phyloP scores from a whole-genome alignment of 805 yeast genomes.

The Wickerhamomyces sydowiorum region DNA sequence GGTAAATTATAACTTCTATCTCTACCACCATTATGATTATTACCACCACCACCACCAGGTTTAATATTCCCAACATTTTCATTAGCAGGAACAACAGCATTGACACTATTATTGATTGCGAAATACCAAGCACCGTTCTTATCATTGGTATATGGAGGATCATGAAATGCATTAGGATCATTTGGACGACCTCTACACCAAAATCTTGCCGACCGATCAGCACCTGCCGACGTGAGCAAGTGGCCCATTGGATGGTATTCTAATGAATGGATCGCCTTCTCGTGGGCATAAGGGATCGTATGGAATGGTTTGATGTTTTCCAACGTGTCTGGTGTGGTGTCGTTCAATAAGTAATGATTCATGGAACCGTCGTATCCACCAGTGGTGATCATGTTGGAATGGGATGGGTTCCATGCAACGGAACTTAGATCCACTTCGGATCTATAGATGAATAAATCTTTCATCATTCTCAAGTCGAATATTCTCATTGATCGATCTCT shows the following conservation, averaged over 20 bases:
- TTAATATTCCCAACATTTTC: slow-evolving; percentile 19
- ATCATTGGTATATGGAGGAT: slow-evolving; percentile 70
- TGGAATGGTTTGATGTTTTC: slow-evolving; percentile 44
- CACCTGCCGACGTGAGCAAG: slow-evolving; percentile 84
- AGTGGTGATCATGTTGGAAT: slow-evolving; percentile 69
- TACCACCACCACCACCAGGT: no score
- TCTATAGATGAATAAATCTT: slow-evolving; percentile 63
- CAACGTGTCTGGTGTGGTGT: slow-evolving; percentile 26
- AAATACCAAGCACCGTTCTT: slow-evolving; percentile 53
- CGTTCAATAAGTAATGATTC: slow-evolving; percentile 65
- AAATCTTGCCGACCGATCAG: slow-evolving; percentile 86
- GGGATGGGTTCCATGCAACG: slow-evolving; percentile 90
- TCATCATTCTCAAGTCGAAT: slow-evolving; percentile 84
- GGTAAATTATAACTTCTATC: slow-evolving; percentile 11
- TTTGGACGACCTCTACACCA: slow-evolving; percentile 94
- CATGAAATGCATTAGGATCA: slow-evolving; percentile 78
- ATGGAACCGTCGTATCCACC: slow-evolving; percentile 90
- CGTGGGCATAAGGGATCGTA: slow-evolving; percentile 86
- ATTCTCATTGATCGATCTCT: slow-evolving; percentile 85
- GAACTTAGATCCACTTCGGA: slow-evolving; percentile 85
- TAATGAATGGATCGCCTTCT: slow-evolving; percentile 82
- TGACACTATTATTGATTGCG: slow-evolving; percentile 32
- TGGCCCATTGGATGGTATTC: slow-evolving; percentile 96
- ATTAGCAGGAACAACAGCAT: slow-evolving; percentile 27
- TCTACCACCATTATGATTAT: not conserved